Conservation (phyloP, 2,329 filamentous ascomycete species). For the Beauveria varroae region DNA sequence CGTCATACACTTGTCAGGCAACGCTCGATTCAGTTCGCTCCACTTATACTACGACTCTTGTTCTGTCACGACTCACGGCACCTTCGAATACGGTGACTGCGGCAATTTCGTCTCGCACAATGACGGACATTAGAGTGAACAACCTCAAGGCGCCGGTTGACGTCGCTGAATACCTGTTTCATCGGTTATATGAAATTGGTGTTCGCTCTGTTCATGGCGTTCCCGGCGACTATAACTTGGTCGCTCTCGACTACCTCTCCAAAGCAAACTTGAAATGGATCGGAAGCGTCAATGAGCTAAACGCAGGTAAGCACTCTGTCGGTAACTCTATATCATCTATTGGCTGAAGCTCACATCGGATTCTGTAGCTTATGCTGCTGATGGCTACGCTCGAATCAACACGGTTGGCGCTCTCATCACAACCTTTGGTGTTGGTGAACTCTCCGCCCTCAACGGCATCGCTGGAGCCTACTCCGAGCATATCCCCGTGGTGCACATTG, state of each 20-base stretch:
- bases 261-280: constrained; percentile 55
- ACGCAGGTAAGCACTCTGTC: constrained; percentile 45
- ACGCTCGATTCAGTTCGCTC: constrained; percentile 14
- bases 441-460: constrained; percentile 67
- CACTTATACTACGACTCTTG: background rate
- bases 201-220: constrained; percentile 59
- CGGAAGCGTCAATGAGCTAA: constrained; percentile 65
- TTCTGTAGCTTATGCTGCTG: constrained; percentile 61
- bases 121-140: constrained; percentile 33
- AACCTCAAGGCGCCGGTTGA: constrained; percentile 44
- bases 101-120: constrained; percentile 15
- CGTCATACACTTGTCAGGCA: background rate
- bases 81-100: background rate
- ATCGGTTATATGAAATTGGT: constrained; percentile 54
- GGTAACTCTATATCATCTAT: background rate
- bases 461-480: constrained; percentile 69
- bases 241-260: constrained; percentile 58
- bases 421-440: constrained; percentile 67
- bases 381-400: constrained; percentile 69
- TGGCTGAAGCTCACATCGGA: constrained; percentile 9
- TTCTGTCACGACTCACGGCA: background rate
- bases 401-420: constrained; percentile 64
- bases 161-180: constrained; percentile 62
- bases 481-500: constrained; percentile 64
- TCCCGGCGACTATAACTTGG: constrained; percentile 68